Evolutionary conservation across 2,329 filamentous ascomycete species (phyloP).

Genomic region (Camillea tinctor): DNA sequence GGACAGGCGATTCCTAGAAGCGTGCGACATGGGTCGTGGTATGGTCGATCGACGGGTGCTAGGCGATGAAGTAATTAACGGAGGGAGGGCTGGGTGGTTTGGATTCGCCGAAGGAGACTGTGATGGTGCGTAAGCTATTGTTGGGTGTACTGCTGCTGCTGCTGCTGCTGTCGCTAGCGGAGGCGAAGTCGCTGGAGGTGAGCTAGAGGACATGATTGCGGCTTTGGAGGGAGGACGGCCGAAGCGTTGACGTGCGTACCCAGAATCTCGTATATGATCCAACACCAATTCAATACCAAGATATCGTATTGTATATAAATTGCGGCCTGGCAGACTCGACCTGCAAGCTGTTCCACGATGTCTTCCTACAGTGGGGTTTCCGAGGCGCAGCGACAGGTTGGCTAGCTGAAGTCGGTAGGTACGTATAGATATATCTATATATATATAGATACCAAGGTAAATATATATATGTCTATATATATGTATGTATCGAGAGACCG

Average conservation of each 20-base stretch:
- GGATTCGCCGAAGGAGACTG: conserved; percentile 42
- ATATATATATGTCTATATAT: neutral
- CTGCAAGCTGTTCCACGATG: conserved; percentile 32
- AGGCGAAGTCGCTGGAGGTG: conserved; percentile 54
- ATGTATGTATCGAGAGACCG: neutral
- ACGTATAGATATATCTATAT: neutral
- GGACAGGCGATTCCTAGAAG: conserved; percentile 77
- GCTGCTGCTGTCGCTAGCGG: conserved; percentile 44
- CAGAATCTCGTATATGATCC: conserved; percentile 13
- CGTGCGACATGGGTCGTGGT: conserved; percentile 70
- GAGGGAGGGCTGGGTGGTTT: conserved; percentile 54
- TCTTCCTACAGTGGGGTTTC: conserved; percentile 11
- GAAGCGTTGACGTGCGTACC: conserved; percentile 32
- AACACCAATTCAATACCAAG: conserved; percentile 8
- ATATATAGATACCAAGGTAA: too few relatives aligned
- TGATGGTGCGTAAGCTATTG: conserved; percentile 37
- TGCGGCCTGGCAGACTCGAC: conserved; percentile 31
- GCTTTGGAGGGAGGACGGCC: conserved; percentile 42
- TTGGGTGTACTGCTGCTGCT: conserved; percentile 32
- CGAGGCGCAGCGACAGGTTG: neutral
- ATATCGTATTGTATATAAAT: conserved; percentile 15
- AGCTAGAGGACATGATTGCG: conserved; percentile 57
- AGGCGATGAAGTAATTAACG: conserved; percentile 56
- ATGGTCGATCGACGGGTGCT: conserved; percentile 56
- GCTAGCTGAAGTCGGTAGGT: neutral